Percentiles rank a stretch among this genome's conserved stretches.
phyloP scores from a whole-genome alignment of 1,284 basidiomycete genomes.

The Stereum hirsutum region DNA sequence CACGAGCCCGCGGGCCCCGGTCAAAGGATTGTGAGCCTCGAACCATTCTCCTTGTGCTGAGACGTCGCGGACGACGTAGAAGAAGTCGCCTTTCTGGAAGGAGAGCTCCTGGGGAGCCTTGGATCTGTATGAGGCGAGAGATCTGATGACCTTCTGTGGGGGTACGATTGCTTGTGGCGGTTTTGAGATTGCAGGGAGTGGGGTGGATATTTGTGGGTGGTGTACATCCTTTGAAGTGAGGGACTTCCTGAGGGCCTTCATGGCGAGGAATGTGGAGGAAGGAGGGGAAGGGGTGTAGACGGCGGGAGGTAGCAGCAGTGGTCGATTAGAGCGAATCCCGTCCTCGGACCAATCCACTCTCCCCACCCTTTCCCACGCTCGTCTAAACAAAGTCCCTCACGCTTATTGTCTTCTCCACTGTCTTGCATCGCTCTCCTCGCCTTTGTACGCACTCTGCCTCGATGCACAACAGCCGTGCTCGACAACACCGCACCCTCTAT shows the following conservation, averaged over 20 bases:
- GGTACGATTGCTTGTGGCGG: slow-evolving; percentile 67
- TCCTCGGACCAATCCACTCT: background rate
- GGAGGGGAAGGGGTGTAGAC: slow-evolving; percentile 18
- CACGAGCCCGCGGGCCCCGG: slow-evolving; percentile 87
- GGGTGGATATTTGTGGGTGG: slow-evolving; percentile 61
- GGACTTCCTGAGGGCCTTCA: slow-evolving; percentile 85
- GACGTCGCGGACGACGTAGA: slow-evolving; percentile 84
- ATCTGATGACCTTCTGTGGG: slow-evolving; percentile 94
- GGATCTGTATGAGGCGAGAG: slow-evolving; percentile 63
- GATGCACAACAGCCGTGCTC: too few relatives aligned
- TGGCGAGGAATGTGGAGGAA: slow-evolving; percentile 24
- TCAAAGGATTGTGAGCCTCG: slow-evolving; percentile 87
- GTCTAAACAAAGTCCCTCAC: background rate
- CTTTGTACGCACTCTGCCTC: too few relatives aligned
- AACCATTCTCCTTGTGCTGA: slow-evolving; percentile 57
- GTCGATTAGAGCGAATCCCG: too few relatives aligned
- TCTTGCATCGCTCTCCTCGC: background rate
- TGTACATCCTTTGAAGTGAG: slow-evolving; percentile 62
- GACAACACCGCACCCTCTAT: too few relatives aligned
- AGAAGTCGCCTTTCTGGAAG: slow-evolving; percentile 95
- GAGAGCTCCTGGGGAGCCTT: slow-evolving; percentile 81
- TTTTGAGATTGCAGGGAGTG: slow-evolving; percentile 56
- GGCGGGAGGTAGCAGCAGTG: slow-evolving; percentile 12
- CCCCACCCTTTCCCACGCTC: slow-evolving; percentile 6
- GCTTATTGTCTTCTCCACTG: slow-evolving; percentile 2